These are phyloP conservation scores for Posidonia australis DNA, from an alignment of 106 monocot species.

Conservation along the genomic window DNA sequence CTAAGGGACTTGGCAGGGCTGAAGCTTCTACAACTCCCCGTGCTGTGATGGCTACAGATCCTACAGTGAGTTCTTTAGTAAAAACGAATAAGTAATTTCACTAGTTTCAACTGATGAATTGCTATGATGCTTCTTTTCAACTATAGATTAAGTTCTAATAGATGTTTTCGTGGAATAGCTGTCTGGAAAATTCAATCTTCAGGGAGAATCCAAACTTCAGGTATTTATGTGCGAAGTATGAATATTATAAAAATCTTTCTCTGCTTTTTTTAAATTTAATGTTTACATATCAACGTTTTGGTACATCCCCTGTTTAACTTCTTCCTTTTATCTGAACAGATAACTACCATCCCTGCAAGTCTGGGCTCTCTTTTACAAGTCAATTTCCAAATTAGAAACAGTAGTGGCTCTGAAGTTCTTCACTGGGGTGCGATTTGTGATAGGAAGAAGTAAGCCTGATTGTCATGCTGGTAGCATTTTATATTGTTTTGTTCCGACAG, in stretches of 20 bases:
- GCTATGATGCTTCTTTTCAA: neutral
- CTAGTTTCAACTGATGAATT: neutral
- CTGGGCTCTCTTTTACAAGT: conserved; percentile 28
- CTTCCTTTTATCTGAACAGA: conserved; percentile 21
- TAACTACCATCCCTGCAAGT: conserved; percentile 16
- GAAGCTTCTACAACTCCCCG: conserved; percentile 15
- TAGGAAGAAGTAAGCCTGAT: conserved; percentile 41
- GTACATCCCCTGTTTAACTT: too few species aligned
- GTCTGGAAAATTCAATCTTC: conserved; percentile 49
- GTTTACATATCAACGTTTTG: neutral
- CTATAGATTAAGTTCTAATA: neutral
- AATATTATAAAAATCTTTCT: neutral
- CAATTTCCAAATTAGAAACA: conserved; percentile 47
- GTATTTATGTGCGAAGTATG: conserved; percentile 16
- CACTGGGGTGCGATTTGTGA: conserved; percentile 69
- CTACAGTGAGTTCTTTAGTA: neutral
- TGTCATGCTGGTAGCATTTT: conserved; percentile 3
- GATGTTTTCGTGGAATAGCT: conserved; percentile 31
- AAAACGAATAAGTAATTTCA: neutral
- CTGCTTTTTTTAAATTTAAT: neutral
- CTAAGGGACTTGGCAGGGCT: neutral
- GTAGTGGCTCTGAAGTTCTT: conserved; percentile 42
- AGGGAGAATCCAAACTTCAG: conserved; percentile 64
- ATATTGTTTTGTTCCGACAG: conserved; percentile 2
- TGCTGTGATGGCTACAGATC: conserved; percentile 40